A percentile compares a stretch with the other conserved stretches of the same genome.
Evolutionary conservation across 345 rosid species (phyloP).

Genomic region (Gossypioides kirkii): DNA sequence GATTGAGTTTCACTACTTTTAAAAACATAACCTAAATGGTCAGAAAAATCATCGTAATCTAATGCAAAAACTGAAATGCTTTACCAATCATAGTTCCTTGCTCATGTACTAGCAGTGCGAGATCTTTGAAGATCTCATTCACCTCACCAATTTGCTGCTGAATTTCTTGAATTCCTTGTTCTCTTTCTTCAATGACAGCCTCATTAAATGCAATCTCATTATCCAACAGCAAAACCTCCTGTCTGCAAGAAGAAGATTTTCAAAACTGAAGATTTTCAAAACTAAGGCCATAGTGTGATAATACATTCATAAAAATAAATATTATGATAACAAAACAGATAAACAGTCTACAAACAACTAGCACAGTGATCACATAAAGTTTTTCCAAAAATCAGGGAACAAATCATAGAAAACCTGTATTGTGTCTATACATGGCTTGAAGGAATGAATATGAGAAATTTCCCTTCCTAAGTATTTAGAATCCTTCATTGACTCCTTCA

Average conservation of each 20-base stretch:
- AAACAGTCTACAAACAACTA: not conserved
- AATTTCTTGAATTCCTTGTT: slow-evolving; percentile 88
- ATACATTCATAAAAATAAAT: not conserved
- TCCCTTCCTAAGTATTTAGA: not conserved
- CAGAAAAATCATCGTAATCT: not conserved
- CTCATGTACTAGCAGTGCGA: slow-evolving; percentile 88
- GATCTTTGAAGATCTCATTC: slow-evolving; percentile 87
- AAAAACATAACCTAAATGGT: slow-evolving; percentile 9
- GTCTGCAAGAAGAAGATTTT: slow-evolving; percentile 43
- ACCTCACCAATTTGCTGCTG: slow-evolving; percentile 97
- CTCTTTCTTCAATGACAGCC: slow-evolving; percentile 91
- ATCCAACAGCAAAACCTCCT: slow-evolving; percentile 74
- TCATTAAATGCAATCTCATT: slow-evolving; percentile 90
- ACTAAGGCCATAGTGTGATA: not conserved
- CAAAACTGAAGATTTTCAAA: slow-evolving; percentile 8
- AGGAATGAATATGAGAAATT: not conserved
- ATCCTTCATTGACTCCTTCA: not conserved
- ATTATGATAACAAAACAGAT: not conserved
- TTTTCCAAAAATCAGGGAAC: not conserved
- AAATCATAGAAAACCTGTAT: not conserved
- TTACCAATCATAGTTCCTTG: slow-evolving; percentile 89
- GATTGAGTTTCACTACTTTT: not conserved
- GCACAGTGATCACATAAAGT: not conserved
- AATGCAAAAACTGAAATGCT: slow-evolving; percentile 16
- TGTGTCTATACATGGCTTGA: not conserved